phyloP scores from a whole-genome alignment of 2,329 filamentous ascomycete genomes.

The Emergomyces africanus region DNA sequence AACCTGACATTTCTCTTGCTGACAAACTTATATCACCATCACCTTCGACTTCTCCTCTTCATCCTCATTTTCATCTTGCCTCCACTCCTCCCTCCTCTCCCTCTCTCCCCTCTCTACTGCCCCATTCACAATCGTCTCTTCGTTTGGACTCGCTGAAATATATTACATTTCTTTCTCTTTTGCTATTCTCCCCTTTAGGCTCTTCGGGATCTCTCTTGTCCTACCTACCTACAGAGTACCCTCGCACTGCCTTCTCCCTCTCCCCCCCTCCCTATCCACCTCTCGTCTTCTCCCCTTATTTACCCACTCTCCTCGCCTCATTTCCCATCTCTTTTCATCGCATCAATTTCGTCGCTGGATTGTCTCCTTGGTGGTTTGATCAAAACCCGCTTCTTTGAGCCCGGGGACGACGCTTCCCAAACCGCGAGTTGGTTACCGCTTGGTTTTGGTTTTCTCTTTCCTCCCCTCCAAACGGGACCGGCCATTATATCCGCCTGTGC shows the following conservation, averaged over 20 bases:
- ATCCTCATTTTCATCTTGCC: conserved; percentile 4
- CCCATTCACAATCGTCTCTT: background rate
- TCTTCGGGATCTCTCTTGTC: background rate
- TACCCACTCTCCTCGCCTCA: background rate
- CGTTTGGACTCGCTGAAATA: conserved; percentile 7
- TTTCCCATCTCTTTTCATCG: conserved; percentile 2
- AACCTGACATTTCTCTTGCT: conserved; percentile 9
- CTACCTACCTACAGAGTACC: background rate
- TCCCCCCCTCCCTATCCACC: background rate
- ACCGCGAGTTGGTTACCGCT: background rate
- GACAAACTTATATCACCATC: conserved; percentile 2
- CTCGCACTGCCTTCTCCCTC: too few species aligned
- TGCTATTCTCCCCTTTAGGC: conserved; percentile 1
- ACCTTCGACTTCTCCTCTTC: conserved; percentile 5
- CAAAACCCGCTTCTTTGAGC: background rate
- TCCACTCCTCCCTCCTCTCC: too few species aligned
- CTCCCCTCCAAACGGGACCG: background rate
- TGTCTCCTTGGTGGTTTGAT: background rate
- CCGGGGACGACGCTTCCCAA: background rate
- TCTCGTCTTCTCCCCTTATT: too few species aligned
- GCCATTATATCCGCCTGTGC: background rate
- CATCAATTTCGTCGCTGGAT: background rate
- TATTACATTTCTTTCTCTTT: conserved; percentile 8
- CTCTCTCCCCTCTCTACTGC: too few species aligned
- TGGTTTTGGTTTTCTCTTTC: background rate